Evolutionary conservation across 805 yeast genomes (phyloP).

Genomic region (Ogataea angusta): DNA sequence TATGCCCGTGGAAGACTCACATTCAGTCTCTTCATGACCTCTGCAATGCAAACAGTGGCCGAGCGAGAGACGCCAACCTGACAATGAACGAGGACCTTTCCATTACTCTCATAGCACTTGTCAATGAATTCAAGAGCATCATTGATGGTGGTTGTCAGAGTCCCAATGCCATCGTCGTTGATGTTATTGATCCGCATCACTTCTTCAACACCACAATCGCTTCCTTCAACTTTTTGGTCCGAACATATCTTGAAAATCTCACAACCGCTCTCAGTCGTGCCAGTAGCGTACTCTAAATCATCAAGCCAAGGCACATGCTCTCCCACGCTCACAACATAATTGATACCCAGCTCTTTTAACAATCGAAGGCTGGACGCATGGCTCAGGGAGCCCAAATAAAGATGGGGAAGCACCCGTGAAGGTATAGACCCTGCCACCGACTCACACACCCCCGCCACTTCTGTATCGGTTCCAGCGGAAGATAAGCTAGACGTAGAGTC

Average conservation of each 20-base stretch:
- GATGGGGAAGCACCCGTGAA: conserved; percentile 74
- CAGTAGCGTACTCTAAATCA: conserved; percentile 16
- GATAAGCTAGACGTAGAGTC: conserved; percentile 2
- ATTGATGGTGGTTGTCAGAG: conserved; percentile 58
- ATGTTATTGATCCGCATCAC: conserved; percentile 66
- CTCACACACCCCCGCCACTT: conserved; percentile 31
- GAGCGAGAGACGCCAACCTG: conserved; percentile 94
- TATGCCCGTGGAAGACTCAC: conserved; percentile 76
- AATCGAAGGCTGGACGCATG: conserved; percentile 77
- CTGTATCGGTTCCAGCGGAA: conserved; percentile 6
- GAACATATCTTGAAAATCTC: conserved; percentile 25
- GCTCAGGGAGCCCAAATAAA: conserved; percentile 77
- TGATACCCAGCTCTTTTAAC: conserved; percentile 62
- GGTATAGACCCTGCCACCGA: conserved; percentile 66
- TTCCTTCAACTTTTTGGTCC: conserved; percentile 17
- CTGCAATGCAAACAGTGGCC: conserved; percentile 94
- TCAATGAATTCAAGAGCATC: conserved; percentile 66
- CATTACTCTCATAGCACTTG: conserved; percentile 40
- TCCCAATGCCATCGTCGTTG: conserved; percentile 90
- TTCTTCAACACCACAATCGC: conserved; percentile 37
- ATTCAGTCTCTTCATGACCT: conserved; percentile 75
- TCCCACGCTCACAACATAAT: conserved; percentile 80
- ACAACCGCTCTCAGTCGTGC: conserved; percentile 28
- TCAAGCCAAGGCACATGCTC: conserved; percentile 68
- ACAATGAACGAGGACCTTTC: conserved; percentile 78